These are phyloP conservation scores for Scutellaria barbata DNA, from an alignment of 257 asterid species.

Conservation along the genomic window DNA sequence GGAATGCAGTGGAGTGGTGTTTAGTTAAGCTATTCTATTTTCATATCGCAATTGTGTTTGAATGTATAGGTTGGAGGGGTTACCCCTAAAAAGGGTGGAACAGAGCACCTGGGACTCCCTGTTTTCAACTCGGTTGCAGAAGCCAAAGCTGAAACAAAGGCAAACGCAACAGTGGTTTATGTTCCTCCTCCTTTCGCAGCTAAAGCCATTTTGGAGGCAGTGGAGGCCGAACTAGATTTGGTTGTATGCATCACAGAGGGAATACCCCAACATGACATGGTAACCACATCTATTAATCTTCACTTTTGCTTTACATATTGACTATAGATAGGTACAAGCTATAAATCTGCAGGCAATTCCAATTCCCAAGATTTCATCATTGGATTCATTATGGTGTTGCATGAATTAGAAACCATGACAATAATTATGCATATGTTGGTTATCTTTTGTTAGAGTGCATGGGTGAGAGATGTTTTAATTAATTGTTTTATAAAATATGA, in stretches of 20 bases:
- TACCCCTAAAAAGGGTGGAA: conserved; percentile 94
- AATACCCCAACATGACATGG: conserved; percentile 98
- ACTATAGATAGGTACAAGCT: neutral
- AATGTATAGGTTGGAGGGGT: conserved; percentile 90
- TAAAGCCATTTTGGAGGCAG: conserved; percentile 82
- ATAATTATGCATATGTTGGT: neutral
- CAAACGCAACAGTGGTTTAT: conserved; percentile 89
- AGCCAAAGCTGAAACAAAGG: conserved; percentile 91
- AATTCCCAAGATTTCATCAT: neutral
- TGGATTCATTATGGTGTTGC: neutral
- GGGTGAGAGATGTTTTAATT: conserved; percentile 7
- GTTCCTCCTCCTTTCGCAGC: conserved; percentile 98
- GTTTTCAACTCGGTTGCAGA: conserved; percentile 89
- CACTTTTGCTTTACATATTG: neutral
- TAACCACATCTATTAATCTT: conserved; percentile 40
- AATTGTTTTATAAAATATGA: neutral
- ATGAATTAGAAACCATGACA: conserved; percentile 10
- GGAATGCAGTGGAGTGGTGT: neutral
- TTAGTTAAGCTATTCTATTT: neutral
- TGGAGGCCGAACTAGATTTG: conserved; percentile 93
- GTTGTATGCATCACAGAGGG: conserved; percentile 94
- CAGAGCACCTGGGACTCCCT: conserved; percentile 96
- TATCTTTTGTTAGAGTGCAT: neutral
- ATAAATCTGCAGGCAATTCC: neutral
- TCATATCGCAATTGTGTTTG: conserved; percentile 9